Evolutionary conservation across 2,329 filamentous ascomycete genomes (phyloP), one percentile per base, ranked within the genome.

Genomic region (Aspergillus sp.): DNA sequence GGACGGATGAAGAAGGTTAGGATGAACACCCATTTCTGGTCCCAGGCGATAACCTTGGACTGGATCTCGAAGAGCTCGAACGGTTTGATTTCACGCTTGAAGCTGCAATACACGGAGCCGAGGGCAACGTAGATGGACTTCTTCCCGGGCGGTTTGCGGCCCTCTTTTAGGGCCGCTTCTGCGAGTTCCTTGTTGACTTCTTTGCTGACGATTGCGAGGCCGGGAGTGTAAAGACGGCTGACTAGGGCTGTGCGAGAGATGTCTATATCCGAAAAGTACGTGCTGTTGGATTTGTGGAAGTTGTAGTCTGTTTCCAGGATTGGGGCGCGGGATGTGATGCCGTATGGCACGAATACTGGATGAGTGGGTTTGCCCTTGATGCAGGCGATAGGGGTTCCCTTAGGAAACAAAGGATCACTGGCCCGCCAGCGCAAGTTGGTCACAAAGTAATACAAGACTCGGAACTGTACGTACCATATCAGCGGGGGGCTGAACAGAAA

Each of bases 181-280:
- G 69, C 63, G 50, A 73, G 65, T 40, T 83, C 70, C n/a, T 64
- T 64, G 27, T 74, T 69, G 50, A 85, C 73, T 71, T 67, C 69
- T 33, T 73, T 68, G 58, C 73, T 69, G 33, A 82, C 67, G 27
- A 70, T 63, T 10, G 70, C 66, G 43, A 84, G 71, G 1, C 81
- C 82, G 0, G 77, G 75, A 13, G 76, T 77, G 42, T 85, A 71
- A 2, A 90, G 70, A 52, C 83, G 80, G 39, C 82, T 85, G 42
- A 94, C 81, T 7, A 93, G 79, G 51, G 94, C 87, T 1, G 86
- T 86, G 44, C 93, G 86, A 33, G 85, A 82, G 47, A 91, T 79
- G 67, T 95, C 90, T 52, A 94, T 81, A 66, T 95, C 89, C 52
- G 82, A 74, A 62, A 95, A 95, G 72, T 94, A 95, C 28, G 90